phyloP scores from a whole-genome alignment of 352 stramenopile genomes.

The Phytophthora pistaciae region DNA sequence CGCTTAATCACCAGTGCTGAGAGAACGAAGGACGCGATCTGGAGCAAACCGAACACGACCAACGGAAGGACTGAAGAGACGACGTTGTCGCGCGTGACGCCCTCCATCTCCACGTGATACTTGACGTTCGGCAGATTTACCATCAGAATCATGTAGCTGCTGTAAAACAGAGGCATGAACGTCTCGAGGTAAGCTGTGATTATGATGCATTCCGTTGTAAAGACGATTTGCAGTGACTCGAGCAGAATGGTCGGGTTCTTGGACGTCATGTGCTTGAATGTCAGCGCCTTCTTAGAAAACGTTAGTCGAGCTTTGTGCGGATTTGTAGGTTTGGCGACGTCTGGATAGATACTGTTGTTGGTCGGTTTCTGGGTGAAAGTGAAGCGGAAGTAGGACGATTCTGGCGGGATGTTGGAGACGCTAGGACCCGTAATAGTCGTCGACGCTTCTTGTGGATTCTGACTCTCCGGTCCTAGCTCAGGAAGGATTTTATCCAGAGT shows the following conservation, averaged over 20 bases:
- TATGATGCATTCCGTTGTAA: constrained; percentile 37
- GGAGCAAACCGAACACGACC: constrained; percentile 17
- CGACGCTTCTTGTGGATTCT: background rate
- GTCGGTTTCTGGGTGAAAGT: background rate
- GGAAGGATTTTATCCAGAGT: background rate
- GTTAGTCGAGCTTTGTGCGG: background rate
- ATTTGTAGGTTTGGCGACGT: background rate
- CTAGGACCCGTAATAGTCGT: background rate
- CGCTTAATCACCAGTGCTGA: constrained; percentile 18
- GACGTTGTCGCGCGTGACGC: constrained; percentile 2
- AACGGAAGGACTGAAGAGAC: constrained; percentile 2
- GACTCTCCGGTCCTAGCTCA: background rate
- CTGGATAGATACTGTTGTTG: background rate
- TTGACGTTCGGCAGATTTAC: constrained; percentile 24
- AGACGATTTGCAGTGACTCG: constrained; percentile 17
- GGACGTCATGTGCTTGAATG: background rate
- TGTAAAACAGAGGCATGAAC: constrained; percentile 44
- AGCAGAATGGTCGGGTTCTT: constrained; percentile 7
- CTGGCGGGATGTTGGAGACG: background rate
- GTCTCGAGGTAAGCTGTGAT: constrained; percentile 42
- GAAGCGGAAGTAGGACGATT: background rate
- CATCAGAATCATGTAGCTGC: constrained; percentile 19
- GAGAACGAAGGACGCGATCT: constrained; percentile 26
- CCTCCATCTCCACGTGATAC: constrained; percentile 12
- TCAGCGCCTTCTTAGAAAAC: background rate